Base-by-base conservation (phyloP, 2,329 filamentous ascomycete genomes). In the Alternaria ethzedia region DNA sequence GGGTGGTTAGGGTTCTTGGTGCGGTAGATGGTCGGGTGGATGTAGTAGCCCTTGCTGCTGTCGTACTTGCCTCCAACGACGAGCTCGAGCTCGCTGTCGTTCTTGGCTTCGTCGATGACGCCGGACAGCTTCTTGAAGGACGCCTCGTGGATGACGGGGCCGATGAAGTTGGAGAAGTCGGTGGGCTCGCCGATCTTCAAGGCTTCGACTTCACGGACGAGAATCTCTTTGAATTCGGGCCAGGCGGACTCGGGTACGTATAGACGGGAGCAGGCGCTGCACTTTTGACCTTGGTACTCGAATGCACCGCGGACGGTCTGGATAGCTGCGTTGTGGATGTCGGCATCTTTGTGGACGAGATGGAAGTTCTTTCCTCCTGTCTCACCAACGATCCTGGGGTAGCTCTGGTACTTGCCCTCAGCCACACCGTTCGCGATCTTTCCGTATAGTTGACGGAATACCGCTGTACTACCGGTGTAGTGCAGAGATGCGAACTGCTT, bases 341-440 rank as follows among this genome's bases (percentile, higher is more conserved):
- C 91, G 43, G 93, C 93, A 4, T 89, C 90, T 49, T 85, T 83
- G 83, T 97, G 93, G 30, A 97, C 81, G 56, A 97, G 82, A 80
- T 96, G 93, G 86, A 94, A 97, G 85, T 97, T 97, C 88, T 97
- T 97, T 78, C 93, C 93, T 64, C 93, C 93, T 26, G 93, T 97
- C 85, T 97, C 93, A 64, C 93, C 93, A 5, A 97, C 92, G 68
- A 97, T 91, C 72, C 93, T 90, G 49, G 93, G 94, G 82, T 97
- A 98, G 72, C 91, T 89, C 67, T 86, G 85, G 83, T 97, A 98
- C 63, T 88, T 91, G 67, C 91, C 93, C 75, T 94, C 89, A 6
- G 92, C 91, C 20, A 96, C 90, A 44, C 92, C 92, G 67, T 87
- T 85, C 11, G 93, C 92, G 73, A 97, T 97, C 79, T 93, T 88